A percentile compares a stretch with the other conserved stretches of the same genome.
Evolutionary conservation across 2,329 filamentous ascomycete genomes (phyloP).

Genomic region (Colletotrichum abscissum): DNA sequence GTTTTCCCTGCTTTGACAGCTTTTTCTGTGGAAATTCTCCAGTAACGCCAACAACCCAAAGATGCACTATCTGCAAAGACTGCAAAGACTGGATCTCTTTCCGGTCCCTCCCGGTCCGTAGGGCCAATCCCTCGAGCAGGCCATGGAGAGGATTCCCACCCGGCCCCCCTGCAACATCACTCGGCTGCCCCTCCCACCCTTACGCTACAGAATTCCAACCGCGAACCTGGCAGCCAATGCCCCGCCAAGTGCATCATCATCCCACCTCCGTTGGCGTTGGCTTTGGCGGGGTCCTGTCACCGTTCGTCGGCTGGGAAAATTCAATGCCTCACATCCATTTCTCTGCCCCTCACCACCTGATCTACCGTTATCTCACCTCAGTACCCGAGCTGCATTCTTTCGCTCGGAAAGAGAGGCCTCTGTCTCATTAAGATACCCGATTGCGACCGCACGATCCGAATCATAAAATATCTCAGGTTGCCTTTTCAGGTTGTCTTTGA

Average conservation of each 20-base stretch:
- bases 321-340: slow-evolving; percentile 4
- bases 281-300: slow-evolving; percentile 22
- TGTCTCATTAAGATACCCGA: neutral
- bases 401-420: slow-evolving; percentile 2
- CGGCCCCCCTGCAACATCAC: neutral
- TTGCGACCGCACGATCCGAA: neutral
- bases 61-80: neutral
- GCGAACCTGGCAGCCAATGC: slow-evolving; percentile 24
- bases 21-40: slow-evolving; percentile 14
- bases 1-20: slow-evolving; percentile 6
- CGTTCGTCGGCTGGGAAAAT: slow-evolving; percentile 28
- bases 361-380: slow-evolving; percentile 25
- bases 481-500: neutral
- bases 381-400: slow-evolving; percentile 16
- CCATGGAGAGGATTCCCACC: neutral
- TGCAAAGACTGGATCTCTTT: slow-evolving; percentile 1
- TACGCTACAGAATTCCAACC: neutral
- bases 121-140: neutral
- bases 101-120: slow-evolving; percentile 5
- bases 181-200: neutral
- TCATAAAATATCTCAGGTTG: neutral
- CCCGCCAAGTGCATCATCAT: slow-evolving; percentile 33
- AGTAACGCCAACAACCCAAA: neutral
- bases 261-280: slow-evolving; percentile 27
- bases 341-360: slow-evolving; percentile 5